Evolutionary conservation across 1,284 basidiomycete genomes (phyloP).

Genomic region (Takashimella tepidaria): DNA sequence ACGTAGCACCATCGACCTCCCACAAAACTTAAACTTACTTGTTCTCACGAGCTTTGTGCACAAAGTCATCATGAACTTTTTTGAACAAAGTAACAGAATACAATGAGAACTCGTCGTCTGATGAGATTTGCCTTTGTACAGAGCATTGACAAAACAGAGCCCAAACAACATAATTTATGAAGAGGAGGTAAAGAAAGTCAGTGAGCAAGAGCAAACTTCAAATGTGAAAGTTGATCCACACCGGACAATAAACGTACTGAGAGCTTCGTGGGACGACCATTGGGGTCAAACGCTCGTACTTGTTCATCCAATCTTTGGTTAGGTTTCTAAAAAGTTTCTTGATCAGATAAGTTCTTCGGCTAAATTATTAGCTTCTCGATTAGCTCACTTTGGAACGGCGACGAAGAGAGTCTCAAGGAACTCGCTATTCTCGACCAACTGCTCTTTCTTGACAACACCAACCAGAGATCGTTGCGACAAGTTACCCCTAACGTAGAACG

Average conservation of each 20-base stretch:
- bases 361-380: conserved; percentile 3
- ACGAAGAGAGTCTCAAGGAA: conserved; percentile 90
- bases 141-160: too few relatives aligned
- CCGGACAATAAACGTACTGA: conserved; percentile 59
- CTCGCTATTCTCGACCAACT: conserved; percentile 75
- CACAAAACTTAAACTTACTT: too few relatives aligned
- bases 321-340: conserved; percentile 58
- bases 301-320: conserved; percentile 79
- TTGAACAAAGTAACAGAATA: conserved; percentile 88
- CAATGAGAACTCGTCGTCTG: conserved; percentile 85
- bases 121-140: conserved; percentile 56
- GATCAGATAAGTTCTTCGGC: conserved; percentile 1
- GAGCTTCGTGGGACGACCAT: conserved; percentile 98
- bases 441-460: conserved; percentile 76
- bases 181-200: too few relatives aligned
- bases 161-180: too few relatives aligned
- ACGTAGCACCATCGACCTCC: too few relatives aligned
- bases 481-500: conserved; percentile 64
- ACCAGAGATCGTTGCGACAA: conserved; percentile 80
- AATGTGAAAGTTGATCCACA: too few relatives aligned
- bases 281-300: conserved; percentile 79
- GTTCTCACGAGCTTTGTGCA: conserved; percentile 90
- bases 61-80: conserved; percentile 84
- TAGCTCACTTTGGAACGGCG: conserved; percentile 80
- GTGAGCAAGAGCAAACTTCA: too few relatives aligned